A percentile compares a stretch with the other conserved stretches of the same genome.
These are phyloP conservation scores for Rhodomyrtus psidioides DNA, from an alignment of 441 rosid genomes.

Conservation along the genomic window DNA sequence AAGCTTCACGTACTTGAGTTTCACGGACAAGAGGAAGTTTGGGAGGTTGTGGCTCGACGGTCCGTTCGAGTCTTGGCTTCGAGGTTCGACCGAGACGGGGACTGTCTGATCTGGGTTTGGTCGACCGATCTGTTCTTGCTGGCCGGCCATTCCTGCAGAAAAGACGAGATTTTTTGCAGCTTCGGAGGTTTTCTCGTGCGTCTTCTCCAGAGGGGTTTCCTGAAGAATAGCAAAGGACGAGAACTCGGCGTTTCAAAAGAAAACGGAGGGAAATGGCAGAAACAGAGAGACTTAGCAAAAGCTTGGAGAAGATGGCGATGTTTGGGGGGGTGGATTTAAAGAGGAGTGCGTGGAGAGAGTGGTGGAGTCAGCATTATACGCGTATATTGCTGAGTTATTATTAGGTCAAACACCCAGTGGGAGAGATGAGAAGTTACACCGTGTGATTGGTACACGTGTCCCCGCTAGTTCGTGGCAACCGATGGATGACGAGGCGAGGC, in stretches of 20 bases:
- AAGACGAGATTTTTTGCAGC: not conserved
- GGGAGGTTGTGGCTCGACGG: conserved; percentile 30
- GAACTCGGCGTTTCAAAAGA: not conserved
- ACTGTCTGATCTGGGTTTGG: not conserved
- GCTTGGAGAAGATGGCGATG: not conserved
- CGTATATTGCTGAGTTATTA: not conserved
- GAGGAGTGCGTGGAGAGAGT: not conserved
- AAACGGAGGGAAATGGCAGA: not conserved
- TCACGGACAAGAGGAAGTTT: conserved; percentile 57
- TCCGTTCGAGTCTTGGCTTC: not conserved
- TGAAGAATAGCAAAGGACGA: not conserved
- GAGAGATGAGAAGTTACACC: not conserved
- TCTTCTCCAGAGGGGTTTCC: not conserved
- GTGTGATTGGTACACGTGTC: not conserved
- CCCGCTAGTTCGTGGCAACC: not conserved
- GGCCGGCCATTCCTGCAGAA: conserved; percentile 11
- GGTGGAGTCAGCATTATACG: not conserved
- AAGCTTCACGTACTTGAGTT: conserved; percentile 71
- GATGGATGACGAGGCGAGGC: not conserved
- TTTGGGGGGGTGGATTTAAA: not conserved
- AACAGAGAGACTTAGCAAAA: not conserved
- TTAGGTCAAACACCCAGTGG: not conserved
- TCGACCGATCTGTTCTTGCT: not conserved
- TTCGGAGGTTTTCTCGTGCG: not conserved
- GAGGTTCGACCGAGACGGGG: not conserved